These are phyloP conservation scores for Dioszegia crocea DNA, from an alignment of 768 basidiomycete species.

Conservation along the genomic window DNA sequence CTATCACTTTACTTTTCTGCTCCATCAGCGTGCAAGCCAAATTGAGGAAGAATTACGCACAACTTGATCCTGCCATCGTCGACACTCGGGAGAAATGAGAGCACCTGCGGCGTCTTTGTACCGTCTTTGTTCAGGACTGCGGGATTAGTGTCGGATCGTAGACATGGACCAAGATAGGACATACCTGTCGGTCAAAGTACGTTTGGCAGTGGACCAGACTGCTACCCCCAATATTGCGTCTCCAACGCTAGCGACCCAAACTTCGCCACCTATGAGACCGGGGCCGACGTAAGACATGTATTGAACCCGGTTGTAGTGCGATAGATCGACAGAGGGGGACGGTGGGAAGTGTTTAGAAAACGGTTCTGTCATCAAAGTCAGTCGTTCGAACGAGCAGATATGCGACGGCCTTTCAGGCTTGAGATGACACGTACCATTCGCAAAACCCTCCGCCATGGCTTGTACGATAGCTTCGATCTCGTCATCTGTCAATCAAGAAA, in stretches of 20 bases:
- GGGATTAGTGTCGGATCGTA: no score
- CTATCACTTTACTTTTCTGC: background rate
- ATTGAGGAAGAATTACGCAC: background rate
- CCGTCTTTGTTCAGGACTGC: background rate
- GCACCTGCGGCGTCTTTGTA: background rate
- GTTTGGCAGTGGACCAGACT: background rate
- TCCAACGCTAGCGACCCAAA: background rate
- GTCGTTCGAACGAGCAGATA: background rate
- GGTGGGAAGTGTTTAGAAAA: background rate
- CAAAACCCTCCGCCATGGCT: background rate
- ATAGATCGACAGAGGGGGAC: background rate
- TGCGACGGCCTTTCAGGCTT: background rate
- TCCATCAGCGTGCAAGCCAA: background rate
- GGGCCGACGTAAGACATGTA: background rate
- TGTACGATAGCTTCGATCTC: background rate
- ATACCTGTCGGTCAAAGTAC: slow-evolving; percentile 1
- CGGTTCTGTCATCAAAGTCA: no score
- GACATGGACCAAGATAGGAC: background rate
- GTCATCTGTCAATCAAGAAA: background rate
- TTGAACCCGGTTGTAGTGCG: background rate
- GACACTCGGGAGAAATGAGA: background rate
- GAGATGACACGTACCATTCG: background rate
- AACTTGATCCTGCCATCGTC: background rate
- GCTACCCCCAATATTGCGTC: background rate
- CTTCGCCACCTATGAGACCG: background rate